Conservation (phyloP, 345 rosid species). For the Lumnitzera littorea region DNA sequence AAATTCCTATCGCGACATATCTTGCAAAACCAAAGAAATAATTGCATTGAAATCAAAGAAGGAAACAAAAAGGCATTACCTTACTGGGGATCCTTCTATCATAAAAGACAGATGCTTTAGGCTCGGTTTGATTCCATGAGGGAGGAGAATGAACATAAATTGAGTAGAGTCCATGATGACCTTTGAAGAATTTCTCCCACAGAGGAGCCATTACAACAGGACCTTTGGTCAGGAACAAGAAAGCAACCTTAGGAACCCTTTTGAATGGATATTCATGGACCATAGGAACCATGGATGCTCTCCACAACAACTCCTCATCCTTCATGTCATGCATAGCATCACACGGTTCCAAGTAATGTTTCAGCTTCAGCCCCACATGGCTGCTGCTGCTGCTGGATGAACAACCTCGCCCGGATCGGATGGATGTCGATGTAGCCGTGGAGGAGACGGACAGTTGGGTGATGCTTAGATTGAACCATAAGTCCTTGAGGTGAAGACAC, state of each 20-base stretch:
- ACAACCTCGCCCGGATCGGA: slow-evolving; percentile 6
- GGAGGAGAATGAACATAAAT: slow-evolving; percentile 40
- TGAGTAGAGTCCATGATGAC: slow-evolving; percentile 36
- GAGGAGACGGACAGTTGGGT: slow-evolving; percentile 19
- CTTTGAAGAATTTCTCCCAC: slow-evolving; percentile 43
- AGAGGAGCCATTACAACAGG: slow-evolving; percentile 35
- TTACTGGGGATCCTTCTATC: slow-evolving; percentile 20
- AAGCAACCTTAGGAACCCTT: slow-evolving; percentile 37
- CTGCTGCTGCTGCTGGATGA: slow-evolving; percentile 3
- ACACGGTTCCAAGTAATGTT: slow-evolving; percentile 32
- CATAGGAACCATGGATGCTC: slow-evolving; percentile 29
- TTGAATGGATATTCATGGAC: slow-evolving; percentile 15
- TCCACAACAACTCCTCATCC: slow-evolving; percentile 47
- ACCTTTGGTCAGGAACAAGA: slow-evolving; percentile 46
- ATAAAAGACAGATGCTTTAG: slow-evolving; percentile 16
- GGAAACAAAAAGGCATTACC: not conserved
- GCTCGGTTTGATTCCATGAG: slow-evolving; percentile 28
- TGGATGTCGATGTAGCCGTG: slow-evolving; percentile 9
- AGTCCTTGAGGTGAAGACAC: slow-evolving; percentile 32
- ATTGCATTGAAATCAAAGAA: too few species aligned
- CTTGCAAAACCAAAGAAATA: too few species aligned
- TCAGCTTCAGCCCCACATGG: slow-evolving; percentile 24
- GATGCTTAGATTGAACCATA: slow-evolving; percentile 22
- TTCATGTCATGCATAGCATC: slow-evolving; percentile 52
- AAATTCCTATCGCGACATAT: too few species aligned